Evolutionary conservation across 306 rosid genomes (phyloP), one percentile per base, ranked within the genome.

Genomic region (Malus orientalis): DNA sequence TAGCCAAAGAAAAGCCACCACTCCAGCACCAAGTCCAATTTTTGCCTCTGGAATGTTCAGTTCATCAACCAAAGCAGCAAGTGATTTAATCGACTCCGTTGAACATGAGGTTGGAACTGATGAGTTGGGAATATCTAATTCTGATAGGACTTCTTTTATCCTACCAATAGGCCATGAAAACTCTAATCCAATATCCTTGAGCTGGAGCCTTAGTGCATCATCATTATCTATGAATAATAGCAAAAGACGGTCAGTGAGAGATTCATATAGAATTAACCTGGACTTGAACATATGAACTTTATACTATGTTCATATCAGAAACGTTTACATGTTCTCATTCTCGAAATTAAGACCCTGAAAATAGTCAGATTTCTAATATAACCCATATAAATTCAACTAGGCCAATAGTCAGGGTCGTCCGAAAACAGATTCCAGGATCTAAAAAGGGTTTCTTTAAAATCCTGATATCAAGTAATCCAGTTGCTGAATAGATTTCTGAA

Each of bases 1-100:
- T 18, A 95, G 79, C 97, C 97, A 92, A 75, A 95, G 92, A 79
- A 95, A 95, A 20, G 97, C 96, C 62, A 97, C 80, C 66, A 92
- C 75, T 19, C 97, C 99, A 53, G 96, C 76, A 57, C 91, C 92
- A 81, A 95, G 87, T 69, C 85, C 92, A 29, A 74, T 70, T 49
- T 86, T 85, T 8, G 87, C 89, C 79, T 92, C 97, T 6, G 97
- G 96, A 59, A 95, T 87, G 55, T 85, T 77, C 32, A 78, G 88
- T 29, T 91, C 85, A 70, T 89, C 93, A 75, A 92, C 87, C 22
- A 92, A 85, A 73, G 89, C 75, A 30, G 87, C 86, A 72, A 95
- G 88, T 25, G 86, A 67, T 82, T 81, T 91, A 67, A 89, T 59
- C 42, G 78, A 70, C 76, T 92, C 97, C 11, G 79, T 79, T 18